Evolutionary conservation across 2,329 filamentous ascomycete genomes (phyloP).

Genomic region (Fusarium temperatum): DNA sequence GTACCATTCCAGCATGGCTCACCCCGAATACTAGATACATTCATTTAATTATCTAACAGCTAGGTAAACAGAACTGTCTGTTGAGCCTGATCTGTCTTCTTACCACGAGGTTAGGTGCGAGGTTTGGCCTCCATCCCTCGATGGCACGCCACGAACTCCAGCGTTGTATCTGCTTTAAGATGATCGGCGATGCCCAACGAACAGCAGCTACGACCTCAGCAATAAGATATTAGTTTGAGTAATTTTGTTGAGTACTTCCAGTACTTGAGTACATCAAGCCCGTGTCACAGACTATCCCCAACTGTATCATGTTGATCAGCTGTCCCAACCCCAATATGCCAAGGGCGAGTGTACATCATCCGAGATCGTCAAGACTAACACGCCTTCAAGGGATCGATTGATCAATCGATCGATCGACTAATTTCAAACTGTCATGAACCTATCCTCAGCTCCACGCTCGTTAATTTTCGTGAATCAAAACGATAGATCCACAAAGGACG

Average conservation of each 20-base stretch:
- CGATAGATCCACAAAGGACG: background rate
- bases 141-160: background rate
- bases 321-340: background rate
- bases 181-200: background rate
- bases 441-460: background rate
- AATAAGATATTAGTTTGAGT: accelerated
- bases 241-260: background rate
- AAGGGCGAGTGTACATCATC: background rate
- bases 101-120: no score
- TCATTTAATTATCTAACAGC: accelerated
- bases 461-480: background rate
- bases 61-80: background rate
- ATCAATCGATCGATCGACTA: background rate
- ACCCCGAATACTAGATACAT: accelerated
- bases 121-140: background rate
- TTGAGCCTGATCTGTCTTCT: no score
- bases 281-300: background rate
- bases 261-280: background rate
- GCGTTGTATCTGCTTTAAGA: background rate
- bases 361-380: background rate
- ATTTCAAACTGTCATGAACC: background rate
- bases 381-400: background rate
- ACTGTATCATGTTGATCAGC: background rate
- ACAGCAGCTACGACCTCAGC: background rate
- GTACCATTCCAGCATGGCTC: no score